A percentile compares a stretch with the other conserved stretches of the same genome.
phyloP scores from a whole-genome alignment of 257 asterid species.

The Forsythia suspensa region DNA sequence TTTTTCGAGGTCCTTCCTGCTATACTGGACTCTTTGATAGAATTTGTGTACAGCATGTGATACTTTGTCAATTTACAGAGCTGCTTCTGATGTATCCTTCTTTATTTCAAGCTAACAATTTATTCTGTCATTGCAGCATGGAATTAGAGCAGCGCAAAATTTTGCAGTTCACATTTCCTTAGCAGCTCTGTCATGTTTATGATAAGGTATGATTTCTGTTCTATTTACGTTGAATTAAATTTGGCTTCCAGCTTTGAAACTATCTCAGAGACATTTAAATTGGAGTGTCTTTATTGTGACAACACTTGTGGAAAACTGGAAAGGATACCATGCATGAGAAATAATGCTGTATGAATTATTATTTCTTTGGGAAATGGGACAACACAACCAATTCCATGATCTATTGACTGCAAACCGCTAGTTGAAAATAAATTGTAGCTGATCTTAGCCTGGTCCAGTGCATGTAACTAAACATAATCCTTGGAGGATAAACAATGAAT shows the following conservation, averaged over 20 bases:
- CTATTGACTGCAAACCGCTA: background rate
- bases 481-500: background rate
- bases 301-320: background rate
- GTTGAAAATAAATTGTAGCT: background rate
- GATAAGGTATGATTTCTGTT: conserved; percentile 66
- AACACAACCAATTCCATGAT: background rate
- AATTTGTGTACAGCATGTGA: conserved; percentile 8
- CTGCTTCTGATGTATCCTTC: background rate
- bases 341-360: background rate
- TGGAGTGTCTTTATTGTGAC: conserved; percentile 10
- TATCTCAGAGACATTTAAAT: background rate
- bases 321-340: background rate
- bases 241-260: background rate
- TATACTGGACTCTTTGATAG: background rate
- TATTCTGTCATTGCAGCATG: conserved; percentile 58
- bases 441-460: background rate
- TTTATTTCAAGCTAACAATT: conserved; percentile 11
- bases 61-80: conserved; percentile 2
- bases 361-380: background rate
- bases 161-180: conserved; percentile 80
- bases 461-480: conserved; percentile 1
- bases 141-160: conserved; percentile 80
- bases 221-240: conserved; percentile 21
- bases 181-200: conserved; percentile 94
- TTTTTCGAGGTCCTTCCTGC: background rate